Base-by-base conservation (phyloP, 345 rosid genomes). In the Theobroma cacao region DNA sequence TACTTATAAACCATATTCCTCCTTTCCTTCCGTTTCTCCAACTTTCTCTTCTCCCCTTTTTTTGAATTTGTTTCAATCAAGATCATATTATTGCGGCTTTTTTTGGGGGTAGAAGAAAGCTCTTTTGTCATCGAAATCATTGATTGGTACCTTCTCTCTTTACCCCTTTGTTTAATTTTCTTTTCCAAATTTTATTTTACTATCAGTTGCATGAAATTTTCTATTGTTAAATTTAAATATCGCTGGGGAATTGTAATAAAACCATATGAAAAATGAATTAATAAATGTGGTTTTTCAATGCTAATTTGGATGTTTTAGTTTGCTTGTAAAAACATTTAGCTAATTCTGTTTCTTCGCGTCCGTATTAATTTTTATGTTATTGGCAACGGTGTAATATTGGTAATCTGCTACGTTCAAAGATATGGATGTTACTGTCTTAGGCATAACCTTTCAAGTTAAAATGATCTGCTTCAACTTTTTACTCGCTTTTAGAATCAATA, bases 71-170 rank as follows among this genome's bases (percentile, higher is more conserved):
- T 70, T 47, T 1, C 40, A 47, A 69, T 69, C 74, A 47, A 8
- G 28, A 47, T 11, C 45, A 50, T 48, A 41, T 1, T 18, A 10
- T 48, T 10, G 7, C 5, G 1, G 5, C 17, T 20, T 50, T 0
- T 18, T 45, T n/a, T n/a, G n/a, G n/a, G 74, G 22, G 36, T 9
- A 47, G 8, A 9, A n/a, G n/a, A 52, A 24, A 12, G 20, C 0
- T 15, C 2, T 18, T 10, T 33, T 18, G n/a, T 72, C 43, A 31
- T 31, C 28, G 4, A 31, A 71, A 50, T 31, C 30, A 11, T 52
- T 52, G 30, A 34, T 52, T 53, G 75, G 62, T 72, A 72, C 75
- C 62, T 72, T 5, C 12, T 72, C 40, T 10, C 26, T 36, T 52
- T 50, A 7, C 5, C 75, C 17, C 18, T 52, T 41, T 31, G n/a